phyloP scores from a whole-genome alignment of 2,329 filamentous ascomycete species.

The Penicillium italicum region DNA sequence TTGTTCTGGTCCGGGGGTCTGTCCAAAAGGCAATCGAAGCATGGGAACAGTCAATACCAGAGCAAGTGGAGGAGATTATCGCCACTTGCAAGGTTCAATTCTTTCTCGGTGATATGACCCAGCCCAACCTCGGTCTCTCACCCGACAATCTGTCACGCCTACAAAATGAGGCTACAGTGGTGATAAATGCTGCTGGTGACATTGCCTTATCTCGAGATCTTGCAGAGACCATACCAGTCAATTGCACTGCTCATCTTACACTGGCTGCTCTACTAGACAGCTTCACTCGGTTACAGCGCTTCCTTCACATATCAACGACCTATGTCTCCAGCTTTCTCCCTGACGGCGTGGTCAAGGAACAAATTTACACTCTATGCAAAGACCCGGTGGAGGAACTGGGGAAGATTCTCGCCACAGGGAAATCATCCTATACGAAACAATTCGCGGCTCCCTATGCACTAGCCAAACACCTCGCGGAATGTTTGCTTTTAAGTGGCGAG shows the following conservation, averaged over 20 bases:
- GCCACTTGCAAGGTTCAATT: conserved; percentile 18
- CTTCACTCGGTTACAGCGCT: conserved; percentile 4
- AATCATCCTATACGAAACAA: conserved; percentile 1
- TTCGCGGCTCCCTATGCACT: conserved; percentile 17
- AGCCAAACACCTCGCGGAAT: conserved; percentile 19
- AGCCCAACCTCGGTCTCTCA: conserved; percentile 10
- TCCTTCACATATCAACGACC: conserved; percentile 17
- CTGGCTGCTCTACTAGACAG: conserved; percentile 1
- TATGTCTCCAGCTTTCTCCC: conserved; percentile 14
- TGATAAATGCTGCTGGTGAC: conserved; percentile 19
- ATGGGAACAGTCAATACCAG: conserved; percentile 18
- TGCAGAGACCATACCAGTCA: conserved; percentile 8
- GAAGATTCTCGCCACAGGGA: conserved; percentile 7
- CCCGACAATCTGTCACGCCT: conserved; percentile 2
- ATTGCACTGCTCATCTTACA: conserved; percentile 10
- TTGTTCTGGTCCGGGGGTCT: conserved; percentile 12
- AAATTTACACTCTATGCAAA: background rate
- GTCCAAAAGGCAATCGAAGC: conserved; percentile 7
- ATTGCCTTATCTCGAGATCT: conserved; percentile 15
- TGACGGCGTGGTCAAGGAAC: conserved; percentile 6
- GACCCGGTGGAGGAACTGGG: conserved; percentile 2
- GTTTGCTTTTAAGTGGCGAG: conserved; percentile 1
- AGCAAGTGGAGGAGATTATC: conserved; percentile 19
- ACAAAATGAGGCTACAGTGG: conserved; percentile 11
- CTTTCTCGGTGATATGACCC: conserved; percentile 17